Evolutionary conservation across 108 stramenopile species (phyloP).

Genomic region (Nitzschia sp.): DNA sequence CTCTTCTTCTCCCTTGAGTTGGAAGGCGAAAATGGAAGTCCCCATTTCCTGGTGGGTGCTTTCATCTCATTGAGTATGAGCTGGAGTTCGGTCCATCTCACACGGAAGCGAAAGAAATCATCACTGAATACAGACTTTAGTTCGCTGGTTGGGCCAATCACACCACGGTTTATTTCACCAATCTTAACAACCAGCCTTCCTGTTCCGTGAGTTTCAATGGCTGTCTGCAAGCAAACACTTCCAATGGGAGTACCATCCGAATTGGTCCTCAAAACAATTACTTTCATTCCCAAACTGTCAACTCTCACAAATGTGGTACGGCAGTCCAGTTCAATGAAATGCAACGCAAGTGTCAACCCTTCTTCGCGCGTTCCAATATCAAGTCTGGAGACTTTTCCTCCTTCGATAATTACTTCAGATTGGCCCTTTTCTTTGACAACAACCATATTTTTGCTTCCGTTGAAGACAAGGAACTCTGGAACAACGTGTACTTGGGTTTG

Average conservation of each 20-base stretch:
- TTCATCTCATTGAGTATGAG: conserved; percentile 61
- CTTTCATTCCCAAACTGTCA: conserved; percentile 65
- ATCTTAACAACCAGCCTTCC: conserved; percentile 79
- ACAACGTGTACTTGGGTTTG: conserved; percentile 79
- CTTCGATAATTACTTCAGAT: conserved; percentile 37
- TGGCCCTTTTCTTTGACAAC: conserved; percentile 25
- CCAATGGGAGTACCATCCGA: conserved; percentile 56
- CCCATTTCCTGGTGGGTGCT: background rate
- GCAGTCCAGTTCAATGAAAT: conserved; percentile 47
- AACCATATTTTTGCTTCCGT: conserved; percentile 60
- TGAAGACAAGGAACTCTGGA: conserved; percentile 83
- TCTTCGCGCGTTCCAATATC: conserved; percentile 28
- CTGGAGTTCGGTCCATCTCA: conserved; percentile 76
- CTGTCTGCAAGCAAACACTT: conserved; percentile 78
- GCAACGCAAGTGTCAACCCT: conserved; percentile 28
- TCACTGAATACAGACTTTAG: conserved; percentile 43
- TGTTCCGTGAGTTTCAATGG: conserved; percentile 58
- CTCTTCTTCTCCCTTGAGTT: background rate
- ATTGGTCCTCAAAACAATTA: conserved; percentile 49
- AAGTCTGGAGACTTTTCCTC: conserved; percentile 23
- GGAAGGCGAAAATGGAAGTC: background rate
- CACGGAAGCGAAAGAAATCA: conserved; percentile 70
- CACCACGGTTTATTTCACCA: conserved; percentile 57
- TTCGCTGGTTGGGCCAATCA: conserved; percentile 6
- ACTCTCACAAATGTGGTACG: conserved; percentile 62